Base-by-base conservation (phyloP, 208 protist species). In the Acanthamoeba culbertsoni region DNA sequence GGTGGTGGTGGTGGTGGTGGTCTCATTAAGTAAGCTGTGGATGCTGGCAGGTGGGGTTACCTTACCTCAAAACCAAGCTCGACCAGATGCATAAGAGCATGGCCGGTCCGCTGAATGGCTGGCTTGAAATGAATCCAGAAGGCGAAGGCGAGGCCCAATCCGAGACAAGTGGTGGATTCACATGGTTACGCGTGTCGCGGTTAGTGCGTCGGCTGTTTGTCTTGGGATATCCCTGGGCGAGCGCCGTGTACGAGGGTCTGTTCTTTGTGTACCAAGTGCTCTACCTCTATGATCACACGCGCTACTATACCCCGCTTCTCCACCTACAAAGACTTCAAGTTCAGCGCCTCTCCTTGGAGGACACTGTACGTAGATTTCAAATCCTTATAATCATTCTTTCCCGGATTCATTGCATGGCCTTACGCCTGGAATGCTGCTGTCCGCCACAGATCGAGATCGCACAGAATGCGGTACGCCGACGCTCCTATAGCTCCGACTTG, bases 221-320 rank as follows among this genome's bases (percentile, higher is more conserved):
- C 14, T 33, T 12, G 14, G 65, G 65, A 12, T 75, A 75, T 31
- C 65, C 65, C 20, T 37, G 23, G 35, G 23, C 35, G 14, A 75
- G 35, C 65, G 65, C 65, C 20, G 65, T 75, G 14, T 75, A 75
- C 65, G 65, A 75, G 28, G 65, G 65, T 37, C 35, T 75, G 28
- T 75, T 75, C 65, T 75, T 75, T 37, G 18, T 75, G 28, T 75
- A 75, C 28, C 65, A 75, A 37, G 28, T 75, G 65, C 65, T 75
- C 28, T 75, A 75, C 28, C 28, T 75, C 14, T 75, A 75, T 31
- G 65, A 75, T n/a, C 65, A 40, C 28, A 75, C 65, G 65, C 65
- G 65, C 65, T 75, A 40, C 65, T 75, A 75, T n/a, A 75, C 65
- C 14, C 65, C 65, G 18, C 28, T 75, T 31, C 65, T 75, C 28